phyloP scores from a whole-genome alignment of 192 early-diverging fungal genomes.

The Podila minutissima region DNA sequence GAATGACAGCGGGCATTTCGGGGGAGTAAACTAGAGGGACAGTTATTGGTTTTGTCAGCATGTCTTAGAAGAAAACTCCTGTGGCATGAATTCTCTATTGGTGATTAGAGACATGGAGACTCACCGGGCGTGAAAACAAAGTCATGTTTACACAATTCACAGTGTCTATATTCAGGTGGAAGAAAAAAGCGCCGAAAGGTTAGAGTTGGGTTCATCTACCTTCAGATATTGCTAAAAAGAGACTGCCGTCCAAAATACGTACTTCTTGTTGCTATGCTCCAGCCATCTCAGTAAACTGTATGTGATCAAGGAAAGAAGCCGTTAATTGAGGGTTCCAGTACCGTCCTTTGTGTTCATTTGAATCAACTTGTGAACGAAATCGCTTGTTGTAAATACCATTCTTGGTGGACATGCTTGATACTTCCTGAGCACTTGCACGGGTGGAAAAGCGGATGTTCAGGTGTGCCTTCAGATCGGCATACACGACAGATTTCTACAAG shows the following conservation, averaged over 20 bases:
- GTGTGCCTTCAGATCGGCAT: slow-evolving; percentile 79
- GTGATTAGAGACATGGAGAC: slow-evolving; percentile 3
- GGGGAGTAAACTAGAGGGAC: slow-evolving; percentile 65
- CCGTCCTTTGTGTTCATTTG: no score
- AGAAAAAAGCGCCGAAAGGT: background rate
- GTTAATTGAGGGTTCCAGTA: no score
- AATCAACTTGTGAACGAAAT: background rate
- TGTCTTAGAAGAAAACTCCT: background rate
- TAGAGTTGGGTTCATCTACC: no score
- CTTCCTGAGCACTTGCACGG: slow-evolving; percentile 97
- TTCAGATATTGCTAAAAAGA: no score
- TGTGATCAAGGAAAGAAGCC: background rate
- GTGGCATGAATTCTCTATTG: background rate
- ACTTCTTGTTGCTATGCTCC: slow-evolving; percentile 81
- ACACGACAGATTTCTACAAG: slow-evolving; percentile 79
- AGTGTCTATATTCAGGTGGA: slow-evolving; percentile 59
- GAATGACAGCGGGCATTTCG: slow-evolving; percentile 77
- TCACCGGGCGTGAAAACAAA: slow-evolving; percentile 88
- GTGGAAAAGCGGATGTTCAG: slow-evolving; percentile 86
- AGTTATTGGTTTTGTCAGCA: background rate
- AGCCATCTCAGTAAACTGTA: slow-evolving; percentile 85
- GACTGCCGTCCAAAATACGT: slow-evolving; percentile 4
- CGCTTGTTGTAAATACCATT: slow-evolving; percentile 65
- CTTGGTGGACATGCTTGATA: slow-evolving; percentile 94
- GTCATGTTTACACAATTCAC: slow-evolving; percentile 90